Percentiles rank a stretch among this genome's conserved stretches.
Conservation (phyloP, 352 stramenopile genomes). For the Plasmopara halstedii region DNA sequence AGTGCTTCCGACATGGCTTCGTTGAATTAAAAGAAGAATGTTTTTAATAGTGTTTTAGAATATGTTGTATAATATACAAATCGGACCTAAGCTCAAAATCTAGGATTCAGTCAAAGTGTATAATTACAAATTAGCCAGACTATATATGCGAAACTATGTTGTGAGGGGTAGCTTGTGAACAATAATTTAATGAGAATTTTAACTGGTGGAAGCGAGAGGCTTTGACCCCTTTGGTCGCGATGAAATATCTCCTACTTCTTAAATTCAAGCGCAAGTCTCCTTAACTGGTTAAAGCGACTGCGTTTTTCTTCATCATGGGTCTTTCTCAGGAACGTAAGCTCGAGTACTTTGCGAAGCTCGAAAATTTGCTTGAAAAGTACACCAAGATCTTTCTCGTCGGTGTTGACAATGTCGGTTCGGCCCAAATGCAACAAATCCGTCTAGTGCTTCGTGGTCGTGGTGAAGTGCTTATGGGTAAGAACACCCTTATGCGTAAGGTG, state of each 20-base stretch:
- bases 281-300: conserved; percentile 84
- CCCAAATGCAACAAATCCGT: conserved; percentile 98
- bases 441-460: conserved; percentile 91
- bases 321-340: conserved; percentile 96
- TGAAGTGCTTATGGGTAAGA: conserved; percentile 99
- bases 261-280: conserved; percentile 81
- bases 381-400: conserved; percentile 97
- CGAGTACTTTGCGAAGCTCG: conserved; percentile 97
- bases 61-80: conserved; percentile 2
- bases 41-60: too few species aligned
- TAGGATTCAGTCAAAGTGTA: too few species aligned
- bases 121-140: too few species aligned
- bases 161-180: background rate
- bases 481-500: conserved; percentile 99
- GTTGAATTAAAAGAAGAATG: background rate
- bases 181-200: conserved; percentile 2
- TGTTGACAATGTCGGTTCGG: conserved; percentile 99
- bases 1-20: conserved; percentile 45
- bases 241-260: conserved; percentile 21
- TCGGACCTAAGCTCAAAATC: too few species aligned
- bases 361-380: conserved; percentile 94
- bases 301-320: conserved; percentile 83
- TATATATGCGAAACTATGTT: conserved; percentile 9
- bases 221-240: background rate
- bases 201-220: conserved; percentile 33